These are phyloP conservation scores for Penicillium goetzii DNA, from an alignment of 495 filamentous ascomycete genomes.

Conservation along the genomic window DNA sequence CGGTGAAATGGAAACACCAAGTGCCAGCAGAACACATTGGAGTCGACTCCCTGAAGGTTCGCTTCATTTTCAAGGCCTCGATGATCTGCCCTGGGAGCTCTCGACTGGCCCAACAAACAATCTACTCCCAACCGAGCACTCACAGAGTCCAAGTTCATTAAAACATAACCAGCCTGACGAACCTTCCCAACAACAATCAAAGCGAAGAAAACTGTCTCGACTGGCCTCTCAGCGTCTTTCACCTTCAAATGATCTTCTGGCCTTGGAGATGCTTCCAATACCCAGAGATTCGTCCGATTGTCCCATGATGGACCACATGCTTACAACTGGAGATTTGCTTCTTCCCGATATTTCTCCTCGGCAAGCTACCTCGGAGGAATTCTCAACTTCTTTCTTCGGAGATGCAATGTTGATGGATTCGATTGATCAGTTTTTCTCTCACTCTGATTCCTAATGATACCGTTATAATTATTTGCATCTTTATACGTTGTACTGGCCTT, in stretches of 20 bases:
- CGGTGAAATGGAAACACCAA: too few relatives aligned
- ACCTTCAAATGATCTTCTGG: not conserved
- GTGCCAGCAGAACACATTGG: not conserved
- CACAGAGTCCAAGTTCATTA: not conserved
- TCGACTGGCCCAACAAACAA: not conserved
- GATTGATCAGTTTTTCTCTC: not conserved
- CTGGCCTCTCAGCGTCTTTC: not conserved
- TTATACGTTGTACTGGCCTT: not conserved
- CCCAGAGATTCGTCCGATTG: not conserved
- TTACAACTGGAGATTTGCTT: not conserved
- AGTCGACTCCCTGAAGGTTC: not conserved
- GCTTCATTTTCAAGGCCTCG: not conserved
- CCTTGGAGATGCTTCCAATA: not conserved
- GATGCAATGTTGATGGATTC: not conserved
- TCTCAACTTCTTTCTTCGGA: not conserved
- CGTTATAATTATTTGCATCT: not conserved
- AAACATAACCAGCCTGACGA: not conserved
- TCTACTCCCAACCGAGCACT: not conserved
- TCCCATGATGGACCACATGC: not conserved
- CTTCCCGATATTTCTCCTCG: not conserved
- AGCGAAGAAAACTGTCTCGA: not conserved
- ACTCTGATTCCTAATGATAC: not conserved
- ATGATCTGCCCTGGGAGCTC: not conserved
- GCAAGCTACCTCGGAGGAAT: not conserved
- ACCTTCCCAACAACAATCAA: not conserved